A percentile compares a stretch with the other conserved stretches of the same genome.
These are phyloP conservation scores for Ashbya aceris DNA, from an alignment of 1,139 yeast species.

Conservation along the genomic window DNA sequence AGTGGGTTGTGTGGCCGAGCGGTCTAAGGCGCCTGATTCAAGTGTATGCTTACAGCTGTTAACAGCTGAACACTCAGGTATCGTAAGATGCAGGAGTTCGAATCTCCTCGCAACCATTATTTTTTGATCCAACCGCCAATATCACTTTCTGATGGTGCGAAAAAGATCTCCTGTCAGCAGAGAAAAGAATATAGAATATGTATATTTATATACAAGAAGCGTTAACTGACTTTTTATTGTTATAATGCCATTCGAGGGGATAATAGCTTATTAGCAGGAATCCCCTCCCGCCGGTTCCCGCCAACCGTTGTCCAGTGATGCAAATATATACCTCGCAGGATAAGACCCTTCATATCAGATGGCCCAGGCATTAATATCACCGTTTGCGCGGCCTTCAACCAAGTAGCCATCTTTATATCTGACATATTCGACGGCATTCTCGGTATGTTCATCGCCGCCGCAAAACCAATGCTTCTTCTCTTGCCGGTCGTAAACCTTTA, in stretches of 20 bases:
- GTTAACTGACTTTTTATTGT: background rate
- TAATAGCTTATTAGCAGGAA: background rate
- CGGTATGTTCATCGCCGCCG: slow-evolving; percentile 32
- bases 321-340: background rate
- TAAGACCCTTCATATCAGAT: slow-evolving; percentile 22
- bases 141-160: too few species aligned
- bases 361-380: slow-evolving; percentile 55
- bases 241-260: background rate
- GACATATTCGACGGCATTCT: slow-evolving; percentile 33
- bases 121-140: slow-evolving; percentile 4
- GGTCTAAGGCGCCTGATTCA: slow-evolving; percentile 22
- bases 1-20: slow-evolving; percentile 17
- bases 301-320: too few species aligned
- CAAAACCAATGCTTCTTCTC: slow-evolving; percentile 44
- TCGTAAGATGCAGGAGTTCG: slow-evolving; percentile 21
- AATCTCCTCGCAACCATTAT: slow-evolving; percentile 19
- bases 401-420: slow-evolving; percentile 52
- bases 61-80: slow-evolving; percentile 15
- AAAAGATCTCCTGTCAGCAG: background rate
- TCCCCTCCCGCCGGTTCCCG: too few species aligned
- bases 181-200: slow-evolving; percentile 4
- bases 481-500: slow-evolving; percentile 48
- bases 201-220: slow-evolving; percentile 1
- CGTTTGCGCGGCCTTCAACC: slow-evolving; percentile 52
- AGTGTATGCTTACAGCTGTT: slow-evolving; percentile 9